Percentiles rank a stretch among this genome's conserved stretches.
Conservation (phyloP, 768 basidiomycete species). For the Boletales sp. region DNA sequence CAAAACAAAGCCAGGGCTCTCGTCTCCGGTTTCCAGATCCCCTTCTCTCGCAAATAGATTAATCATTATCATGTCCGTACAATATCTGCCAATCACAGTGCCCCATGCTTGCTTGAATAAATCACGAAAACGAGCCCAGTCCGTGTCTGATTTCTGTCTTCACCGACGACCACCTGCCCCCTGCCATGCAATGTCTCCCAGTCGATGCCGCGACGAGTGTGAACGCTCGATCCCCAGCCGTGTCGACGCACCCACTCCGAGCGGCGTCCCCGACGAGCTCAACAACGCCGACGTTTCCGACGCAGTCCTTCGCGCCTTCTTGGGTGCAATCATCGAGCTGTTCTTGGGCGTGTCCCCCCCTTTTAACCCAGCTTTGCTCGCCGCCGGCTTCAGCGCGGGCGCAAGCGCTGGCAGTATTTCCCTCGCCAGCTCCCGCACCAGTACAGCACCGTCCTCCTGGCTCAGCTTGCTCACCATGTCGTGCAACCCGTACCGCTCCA, state of each 20-base stretch:
- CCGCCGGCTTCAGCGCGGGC: constrained; percentile 61
- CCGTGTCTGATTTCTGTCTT: neutral
- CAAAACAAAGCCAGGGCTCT: constrained; percentile 86
- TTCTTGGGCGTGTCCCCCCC: constrained; percentile 37
- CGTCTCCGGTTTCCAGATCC: constrained; percentile 89
- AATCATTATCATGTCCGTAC: constrained; percentile 25
- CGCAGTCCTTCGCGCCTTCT: constrained; percentile 62
- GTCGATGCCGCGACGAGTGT: constrained; percentile 44
- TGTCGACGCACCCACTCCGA: constrained; percentile 18
- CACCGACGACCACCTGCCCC: constrained; percentile 17
- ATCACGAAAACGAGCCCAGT: neutral
- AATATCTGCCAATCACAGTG: constrained; percentile 32
- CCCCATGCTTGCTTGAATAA: neutral
- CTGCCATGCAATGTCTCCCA: constrained; percentile 67
- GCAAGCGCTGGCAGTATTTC: constrained; percentile 79
- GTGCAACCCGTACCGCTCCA: constrained; percentile 77
- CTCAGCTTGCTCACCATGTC: constrained; percentile 80
- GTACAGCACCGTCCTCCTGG: constrained; percentile 82
- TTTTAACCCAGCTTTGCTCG: constrained; percentile 27
- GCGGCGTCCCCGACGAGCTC: constrained; percentile 16
- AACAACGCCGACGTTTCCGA: constrained; percentile 57
- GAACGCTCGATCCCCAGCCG: constrained; percentile 34
- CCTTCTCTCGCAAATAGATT: constrained; percentile 57
- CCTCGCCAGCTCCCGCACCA: constrained; percentile 85
- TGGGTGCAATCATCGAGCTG: constrained; percentile 51